Evolutionary conservation across 2,329 filamentous ascomycete genomes (phyloP).

Genomic region (Ophiostoma fasciatum): DNA sequence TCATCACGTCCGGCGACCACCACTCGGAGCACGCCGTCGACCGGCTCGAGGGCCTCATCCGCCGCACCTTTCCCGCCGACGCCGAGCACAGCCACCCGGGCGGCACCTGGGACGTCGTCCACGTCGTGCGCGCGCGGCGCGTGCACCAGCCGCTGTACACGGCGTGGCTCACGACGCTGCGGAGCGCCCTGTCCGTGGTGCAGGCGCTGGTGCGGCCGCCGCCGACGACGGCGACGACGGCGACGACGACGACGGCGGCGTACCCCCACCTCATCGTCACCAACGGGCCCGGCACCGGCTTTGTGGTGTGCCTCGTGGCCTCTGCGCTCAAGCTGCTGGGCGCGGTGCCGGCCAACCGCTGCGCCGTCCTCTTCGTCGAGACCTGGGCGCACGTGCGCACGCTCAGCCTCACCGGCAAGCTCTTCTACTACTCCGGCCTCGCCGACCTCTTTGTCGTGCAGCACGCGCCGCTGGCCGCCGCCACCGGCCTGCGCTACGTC

Average conservation of each 20-base stretch:
- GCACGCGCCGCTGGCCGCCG: constrained; percentile 49
- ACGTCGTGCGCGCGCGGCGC: constrained; percentile 59
- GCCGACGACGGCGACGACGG: constrained; percentile 3
- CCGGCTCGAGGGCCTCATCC: constrained; percentile 44
- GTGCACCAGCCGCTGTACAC: constrained; percentile 72
- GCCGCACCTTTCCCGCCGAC: constrained; percentile 19
- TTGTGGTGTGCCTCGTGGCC: constrained; percentile 49
- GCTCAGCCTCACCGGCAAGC: constrained; percentile 69
- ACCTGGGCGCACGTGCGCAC: constrained; percentile 77
- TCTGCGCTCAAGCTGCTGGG: constrained; percentile 32
- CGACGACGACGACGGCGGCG: constrained; percentile 11
- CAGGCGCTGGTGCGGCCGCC: constrained; percentile 18
- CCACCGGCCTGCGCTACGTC: constrained; percentile 21
- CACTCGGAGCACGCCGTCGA: constrained; percentile 50
- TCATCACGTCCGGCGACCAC: constrained; percentile 62
- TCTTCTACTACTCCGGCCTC: constrained; percentile 48
- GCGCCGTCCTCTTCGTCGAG: constrained; percentile 76
- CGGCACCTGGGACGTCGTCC: constrained; percentile 47
- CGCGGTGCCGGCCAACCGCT: constrained; percentile 33
- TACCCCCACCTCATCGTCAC: constrained; percentile 67
- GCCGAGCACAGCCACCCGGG: constrained; percentile 9
- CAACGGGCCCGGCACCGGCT: constrained; percentile 80
- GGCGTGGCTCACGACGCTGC: constrained; percentile 52
- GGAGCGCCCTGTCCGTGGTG: constrained; percentile 34
- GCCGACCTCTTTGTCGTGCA: constrained; percentile 75